Evolutionary conservation across 768 basidiomycete genomes (phyloP).

Genomic region (Filobasidium floriforme): DNA sequence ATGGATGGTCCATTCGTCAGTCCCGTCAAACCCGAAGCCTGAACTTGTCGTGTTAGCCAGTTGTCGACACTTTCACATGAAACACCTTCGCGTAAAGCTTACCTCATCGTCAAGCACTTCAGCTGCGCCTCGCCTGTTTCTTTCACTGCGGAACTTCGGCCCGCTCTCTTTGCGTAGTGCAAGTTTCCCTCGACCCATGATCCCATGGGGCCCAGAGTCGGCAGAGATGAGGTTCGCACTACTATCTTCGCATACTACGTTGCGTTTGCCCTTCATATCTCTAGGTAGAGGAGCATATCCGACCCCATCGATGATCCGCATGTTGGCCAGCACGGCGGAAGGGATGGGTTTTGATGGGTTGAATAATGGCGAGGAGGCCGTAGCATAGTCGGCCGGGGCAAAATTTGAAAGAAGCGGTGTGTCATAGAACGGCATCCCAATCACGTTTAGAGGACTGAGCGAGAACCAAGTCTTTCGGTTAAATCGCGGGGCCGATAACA

Average conservation of each 20-base stretch:
- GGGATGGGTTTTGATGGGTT: conserved; percentile 69
- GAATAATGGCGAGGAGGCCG: conserved; percentile 52
- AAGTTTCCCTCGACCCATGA: conserved; percentile 13
- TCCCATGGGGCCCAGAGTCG: not conserved
- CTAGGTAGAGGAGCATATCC: conserved; percentile 82
- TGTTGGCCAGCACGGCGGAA: conserved; percentile 61
- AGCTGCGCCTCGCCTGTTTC: conserved; percentile 45
- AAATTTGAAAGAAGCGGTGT: conserved; percentile 62
- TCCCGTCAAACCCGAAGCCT: too few relatives aligned
- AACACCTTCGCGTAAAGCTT: not conserved
- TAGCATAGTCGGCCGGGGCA: conserved; percentile 39
- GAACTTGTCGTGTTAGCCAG: too few relatives aligned
- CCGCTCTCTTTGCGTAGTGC: conserved; percentile 39
- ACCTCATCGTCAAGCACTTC: conserved; percentile 29
- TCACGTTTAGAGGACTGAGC: conserved; percentile 69
- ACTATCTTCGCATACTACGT: conserved; percentile 55
- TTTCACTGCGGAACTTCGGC: conserved; percentile 71
- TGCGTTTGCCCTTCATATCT: conserved; percentile 74
- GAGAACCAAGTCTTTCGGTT: not conserved
- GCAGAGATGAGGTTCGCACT: conserved; percentile 12
- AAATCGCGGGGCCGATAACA: not conserved
- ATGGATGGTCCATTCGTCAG: conserved; percentile 43
- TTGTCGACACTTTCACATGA: not conserved
- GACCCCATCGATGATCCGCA: conserved; percentile 81
- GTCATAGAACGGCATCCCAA: conserved; percentile 82